Evolutionary conservation across 495 filamentous ascomycete genomes (phyloP), one percentile per base, ranked within the genome.

Genomic region (Staphylotrichum longicolle): DNA sequence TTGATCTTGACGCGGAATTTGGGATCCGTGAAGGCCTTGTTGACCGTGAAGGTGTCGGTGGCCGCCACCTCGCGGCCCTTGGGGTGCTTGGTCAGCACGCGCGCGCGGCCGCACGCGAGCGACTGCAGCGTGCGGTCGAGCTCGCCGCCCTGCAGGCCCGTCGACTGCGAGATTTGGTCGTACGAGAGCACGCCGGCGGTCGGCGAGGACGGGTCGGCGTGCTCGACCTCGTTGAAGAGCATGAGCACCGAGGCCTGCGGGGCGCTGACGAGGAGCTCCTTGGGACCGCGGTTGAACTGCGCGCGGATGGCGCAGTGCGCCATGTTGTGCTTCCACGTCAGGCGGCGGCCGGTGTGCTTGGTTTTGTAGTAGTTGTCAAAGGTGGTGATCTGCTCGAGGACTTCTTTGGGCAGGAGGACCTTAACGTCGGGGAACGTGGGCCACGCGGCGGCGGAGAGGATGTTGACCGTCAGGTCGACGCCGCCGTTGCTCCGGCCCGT

Each of bases 1-100:
- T 98, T 98, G 80, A 98, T 96, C 79, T 99, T 98, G 75, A 99
- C 87, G 59, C 91, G 87, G 75, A 88, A 90, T 75, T 96, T 96
- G 34, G 82, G 81, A 65, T 96, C 88, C 15, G 75, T 75, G 74
- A 99, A 99, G 15, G 66, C 70, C 33, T 78, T 63, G 74, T 98
- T 98, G 62, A 94, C 83, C 0, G 80, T 79, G 68, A 99, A 99
- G 11, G 83, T 84, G 71, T 99, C 94, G 4, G 82, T 89, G 2
- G 74, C 64, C 54, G 82, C 80, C 54, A 99, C 87, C 0, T 97
- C 91, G 45, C 85, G 83, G 51, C 91, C 89, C 72, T 89, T 91
- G 35, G 94, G 95, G 54, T 84, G 81, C 75, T 99, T 99, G 54
- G 70, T 79, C 15, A 99, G 81, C n/a, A 97, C 90, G 4, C 91